These are phyloP conservation scores for Limonomyces culmigenus DNA, from an alignment of 1,284 basidiomycete species.

Conservation along the genomic window DNA sequence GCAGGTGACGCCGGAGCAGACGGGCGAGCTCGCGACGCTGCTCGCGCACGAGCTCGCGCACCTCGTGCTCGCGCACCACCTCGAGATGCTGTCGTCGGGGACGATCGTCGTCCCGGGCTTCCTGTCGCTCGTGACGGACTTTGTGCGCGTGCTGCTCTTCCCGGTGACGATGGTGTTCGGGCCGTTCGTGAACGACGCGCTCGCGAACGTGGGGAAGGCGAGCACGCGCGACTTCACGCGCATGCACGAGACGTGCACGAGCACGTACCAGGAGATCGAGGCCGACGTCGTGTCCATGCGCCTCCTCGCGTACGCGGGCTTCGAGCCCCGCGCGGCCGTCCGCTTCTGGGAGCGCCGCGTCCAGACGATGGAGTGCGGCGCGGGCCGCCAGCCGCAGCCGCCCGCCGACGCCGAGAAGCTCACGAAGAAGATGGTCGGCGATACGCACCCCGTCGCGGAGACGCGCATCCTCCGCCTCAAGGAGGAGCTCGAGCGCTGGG, in stretches of 20 bases:
- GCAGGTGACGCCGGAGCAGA: conserved; percentile 72
- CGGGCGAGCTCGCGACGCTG: conserved; percentile 68
- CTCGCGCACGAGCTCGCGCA: conserved; percentile 83
- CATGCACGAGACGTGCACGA: conserved; percentile 55
- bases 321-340: conserved; percentile 60
- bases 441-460: conserved; percentile 45
- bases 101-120: conserved; percentile 71
- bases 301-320: conserved; percentile 75
- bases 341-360: conserved; percentile 71
- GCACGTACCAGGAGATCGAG: conserved; percentile 67
- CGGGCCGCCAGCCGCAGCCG: conserved; percentile 10
- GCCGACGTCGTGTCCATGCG: conserved; percentile 81
- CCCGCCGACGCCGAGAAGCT: conserved; percentile 4
- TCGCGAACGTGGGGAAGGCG: conserved; percentile 63
- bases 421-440: conserved; percentile 21
- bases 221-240: conserved; percentile 59
- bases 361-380: conserved; percentile 27
- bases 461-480: conserved; percentile 38
- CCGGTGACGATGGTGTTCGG: conserved; percentile 81
- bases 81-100: conserved; percentile 73
- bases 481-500: conserved; percentile 53
- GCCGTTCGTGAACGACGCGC: conserved; percentile 81
- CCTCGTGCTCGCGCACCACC: conserved; percentile 73
- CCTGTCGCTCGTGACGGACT: conserved; percentile 58
- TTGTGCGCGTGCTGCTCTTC: conserved; percentile 63